phyloP scores from a whole-genome alignment of 2,329 filamentous ascomycete species.

The Zelopaecilomyces penicillatus region DNA sequence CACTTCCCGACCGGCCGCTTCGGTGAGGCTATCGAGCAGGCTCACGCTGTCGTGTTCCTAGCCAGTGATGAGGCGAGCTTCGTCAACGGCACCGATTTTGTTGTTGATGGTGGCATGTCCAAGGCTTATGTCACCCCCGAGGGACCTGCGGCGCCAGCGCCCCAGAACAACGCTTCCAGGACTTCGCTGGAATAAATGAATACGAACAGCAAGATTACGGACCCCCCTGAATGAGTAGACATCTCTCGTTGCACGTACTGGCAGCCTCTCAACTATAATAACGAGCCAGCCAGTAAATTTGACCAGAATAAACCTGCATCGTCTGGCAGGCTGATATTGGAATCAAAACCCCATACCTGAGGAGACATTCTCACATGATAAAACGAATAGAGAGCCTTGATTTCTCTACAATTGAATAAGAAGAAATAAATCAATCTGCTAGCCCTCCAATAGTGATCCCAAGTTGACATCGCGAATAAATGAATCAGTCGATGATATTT shows the following conservation, averaged over 20 bases:
- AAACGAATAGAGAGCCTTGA: too few species aligned
- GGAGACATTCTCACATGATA: too few species aligned
- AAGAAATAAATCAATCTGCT: too few species aligned
- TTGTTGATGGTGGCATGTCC: conserved; percentile 92
- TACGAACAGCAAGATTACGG: neutral
- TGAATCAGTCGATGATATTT: too few species aligned
- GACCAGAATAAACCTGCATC: too few species aligned
- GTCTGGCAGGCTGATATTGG: too few species aligned
- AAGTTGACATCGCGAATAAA: too few species aligned
- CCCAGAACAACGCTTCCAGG: conserved; percentile 53
- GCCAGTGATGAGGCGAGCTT: conserved; percentile 85
- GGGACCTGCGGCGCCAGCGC: conserved; percentile 45
- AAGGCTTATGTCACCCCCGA: conserved; percentile 76
- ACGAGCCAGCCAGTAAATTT: too few species aligned
- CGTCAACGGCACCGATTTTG: conserved; percentile 85
- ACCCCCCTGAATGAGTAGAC: neutral
- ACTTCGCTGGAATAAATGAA: conserved; percentile 29
- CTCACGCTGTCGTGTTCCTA: conserved; percentile 78
- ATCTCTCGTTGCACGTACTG: neutral
- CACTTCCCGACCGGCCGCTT: conserved; percentile 86
- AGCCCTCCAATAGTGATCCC: too few species aligned
- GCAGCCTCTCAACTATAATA: too few species aligned
- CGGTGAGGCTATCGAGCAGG: conserved; percentile 89
- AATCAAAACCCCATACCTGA: too few species aligned
- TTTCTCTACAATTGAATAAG: too few species aligned